These are phyloP conservation scores for Colletotrichum eremochloae DNA, from an alignment of 2,329 filamentous ascomycete species.

Conservation along the genomic window DNA sequence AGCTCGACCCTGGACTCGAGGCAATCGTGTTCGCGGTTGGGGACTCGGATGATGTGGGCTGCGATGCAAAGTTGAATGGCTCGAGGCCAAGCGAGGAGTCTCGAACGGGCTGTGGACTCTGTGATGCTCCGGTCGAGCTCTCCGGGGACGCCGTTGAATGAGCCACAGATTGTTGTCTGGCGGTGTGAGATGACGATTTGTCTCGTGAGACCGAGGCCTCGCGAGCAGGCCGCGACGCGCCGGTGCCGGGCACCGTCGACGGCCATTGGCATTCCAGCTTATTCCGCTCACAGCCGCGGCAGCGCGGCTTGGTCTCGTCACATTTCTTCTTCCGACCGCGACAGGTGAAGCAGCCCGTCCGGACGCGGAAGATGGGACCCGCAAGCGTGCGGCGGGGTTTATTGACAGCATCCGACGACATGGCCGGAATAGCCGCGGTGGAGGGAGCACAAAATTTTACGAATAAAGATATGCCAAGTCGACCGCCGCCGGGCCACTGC, in stretches of 20 bases:
- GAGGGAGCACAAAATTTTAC: neutral
- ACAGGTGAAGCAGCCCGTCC: slow-evolving; percentile 59
- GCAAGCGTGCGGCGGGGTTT: slow-evolving; percentile 37
- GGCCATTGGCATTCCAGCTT: slow-evolving; percentile 42
- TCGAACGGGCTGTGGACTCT: neutral
- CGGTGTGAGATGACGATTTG: neutral
- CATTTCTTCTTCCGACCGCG: slow-evolving; percentile 63
- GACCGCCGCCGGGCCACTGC: neutral
- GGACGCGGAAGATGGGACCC: slow-evolving; percentile 37
- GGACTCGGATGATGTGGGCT: slow-evolving; percentile 14
- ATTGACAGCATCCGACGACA: slow-evolving; percentile 17
- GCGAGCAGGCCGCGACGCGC: slow-evolving; percentile 6
- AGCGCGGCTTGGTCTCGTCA: slow-evolving; percentile 59
- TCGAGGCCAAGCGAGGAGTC: slow-evolving; percentile 2
- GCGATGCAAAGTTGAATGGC: slow-evolving; percentile 16
- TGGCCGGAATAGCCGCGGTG: slow-evolving; percentile 11
- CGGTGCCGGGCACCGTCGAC: slow-evolving; percentile 6
- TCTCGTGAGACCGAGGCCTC: neutral
- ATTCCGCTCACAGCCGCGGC: slow-evolving; percentile 53
- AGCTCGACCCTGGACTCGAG: slow-evolving; percentile 3
- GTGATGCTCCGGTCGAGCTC: slow-evolving; percentile 1
- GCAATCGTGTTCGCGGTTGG: neutral
- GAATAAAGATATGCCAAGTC: slow-evolving; percentile 7
- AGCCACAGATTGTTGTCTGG: neutral
- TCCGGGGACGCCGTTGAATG: neutral